Percentiles rank a stretch among this genome's conserved stretches.
Evolutionary conservation across 805 yeast species (phyloP).

Genomic region (Saturnispora saitoi): DNA sequence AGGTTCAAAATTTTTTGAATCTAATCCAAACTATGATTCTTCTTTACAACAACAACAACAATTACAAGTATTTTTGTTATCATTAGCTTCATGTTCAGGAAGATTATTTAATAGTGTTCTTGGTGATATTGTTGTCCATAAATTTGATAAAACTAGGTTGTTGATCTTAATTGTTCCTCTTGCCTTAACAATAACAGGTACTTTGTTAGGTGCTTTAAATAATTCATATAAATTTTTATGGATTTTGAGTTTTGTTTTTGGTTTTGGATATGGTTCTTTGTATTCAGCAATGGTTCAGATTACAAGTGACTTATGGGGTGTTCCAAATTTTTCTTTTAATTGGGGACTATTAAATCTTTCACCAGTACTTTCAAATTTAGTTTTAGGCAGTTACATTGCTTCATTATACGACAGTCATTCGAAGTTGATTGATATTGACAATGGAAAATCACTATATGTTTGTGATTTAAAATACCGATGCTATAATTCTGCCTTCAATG

Average conservation of each 20-base stretch:
- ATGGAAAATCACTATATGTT: constrained; percentile 8
- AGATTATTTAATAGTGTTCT: constrained; percentile 53
- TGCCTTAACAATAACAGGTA: constrained; percentile 39
- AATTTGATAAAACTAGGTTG: constrained; percentile 28
- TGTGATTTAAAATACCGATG: constrained; percentile 24
- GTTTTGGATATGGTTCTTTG: constrained; percentile 64
- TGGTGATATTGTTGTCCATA: constrained; percentile 52
- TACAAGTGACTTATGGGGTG: constrained; percentile 66
- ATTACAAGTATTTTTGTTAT: constrained; percentile 62
- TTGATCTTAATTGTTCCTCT: constrained; percentile 50
- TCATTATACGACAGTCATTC: constrained; percentile 45
- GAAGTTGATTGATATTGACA: constrained; percentile 9
- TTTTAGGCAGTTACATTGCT: constrained; percentile 58
- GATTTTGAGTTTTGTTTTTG: constrained; percentile 47
- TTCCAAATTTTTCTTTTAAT: constrained; percentile 55
- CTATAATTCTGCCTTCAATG: constrained; percentile 34
- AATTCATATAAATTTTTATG: constrained; percentile 34
- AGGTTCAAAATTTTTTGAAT: constrained; percentile 15
- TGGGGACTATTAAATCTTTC: constrained; percentile 68
- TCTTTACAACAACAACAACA: constrained; percentile 50
- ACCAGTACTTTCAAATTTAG: constrained; percentile 53
- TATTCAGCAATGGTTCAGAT: constrained; percentile 72
- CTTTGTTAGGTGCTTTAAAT: constrained; percentile 36
- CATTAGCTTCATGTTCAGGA: constrained; percentile 60
- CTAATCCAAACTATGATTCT: constrained; percentile 6